Base-by-base conservation (phyloP, 345 rosid genomes). In the Xanthoceras sorbifolium region DNA sequence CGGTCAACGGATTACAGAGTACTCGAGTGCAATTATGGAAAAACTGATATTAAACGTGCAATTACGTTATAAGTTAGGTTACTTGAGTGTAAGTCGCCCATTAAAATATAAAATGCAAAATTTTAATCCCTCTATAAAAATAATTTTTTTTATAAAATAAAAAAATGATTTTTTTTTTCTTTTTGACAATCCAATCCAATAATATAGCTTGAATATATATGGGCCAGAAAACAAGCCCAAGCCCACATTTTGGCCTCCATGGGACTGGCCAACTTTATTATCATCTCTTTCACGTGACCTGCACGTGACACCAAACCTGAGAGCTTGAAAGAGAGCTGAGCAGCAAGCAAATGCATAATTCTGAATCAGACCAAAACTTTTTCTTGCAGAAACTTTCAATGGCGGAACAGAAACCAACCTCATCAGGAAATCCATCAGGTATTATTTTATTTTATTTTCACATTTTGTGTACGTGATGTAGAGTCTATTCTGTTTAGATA, bases 361-460 rank as follows among this genome's bases (percentile, higher is more conserved):
- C 75, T 22, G 75, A n/a, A 57, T 73, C 69, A 26, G 29, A 44
- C 57, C 68, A 28, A 28, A 9, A 9, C 15, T 6, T 55, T 55
- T 73, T 59, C 57, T 60, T 29, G 60, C 59, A 29, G 40, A 48
- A 71, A 3, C 14, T 32, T 42, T 28, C 69, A 62, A 63, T 73
- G 77, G 57, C 77, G 22, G 77, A 73, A 44, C 60, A n/a, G 20
- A 73, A 73, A 28, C 77, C 69, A 62, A 69, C 44, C 22, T 11
- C 75, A 36, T 23, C 76, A 42, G 69, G 76, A 62, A 34, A 14
- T 5, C n/a, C n/a, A n/a, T n/a, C n/a, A n/a, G n/a, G n/a, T n/a
- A 14, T 15, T 17, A 46, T 44, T 8, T 23, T 3, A 11, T 15
- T 7, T 48, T 44, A 2, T 44, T 17, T 17, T 11, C 2, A 17